phyloP scores from a whole-genome alignment of 345 rosid genomes.

The Syzygium jambos region DNA sequence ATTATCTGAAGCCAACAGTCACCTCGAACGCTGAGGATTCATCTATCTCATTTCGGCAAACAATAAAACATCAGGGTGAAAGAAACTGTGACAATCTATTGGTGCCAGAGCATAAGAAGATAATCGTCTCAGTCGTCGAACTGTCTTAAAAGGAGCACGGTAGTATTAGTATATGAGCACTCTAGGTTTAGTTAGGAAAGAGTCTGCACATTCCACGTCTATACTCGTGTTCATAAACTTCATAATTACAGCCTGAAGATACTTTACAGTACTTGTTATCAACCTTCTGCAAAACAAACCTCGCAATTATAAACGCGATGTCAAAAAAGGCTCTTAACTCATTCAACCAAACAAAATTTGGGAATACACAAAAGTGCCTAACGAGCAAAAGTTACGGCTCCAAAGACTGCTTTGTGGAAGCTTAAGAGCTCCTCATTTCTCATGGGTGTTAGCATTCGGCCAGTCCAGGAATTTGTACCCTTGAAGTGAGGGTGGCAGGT shows the following conservation, averaged over 20 bases:
- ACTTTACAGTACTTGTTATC: not conserved
- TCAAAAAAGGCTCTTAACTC: not conserved
- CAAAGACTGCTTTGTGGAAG: not conserved
- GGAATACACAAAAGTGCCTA: not conserved
- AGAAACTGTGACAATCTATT: not conserved
- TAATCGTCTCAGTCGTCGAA: not conserved
- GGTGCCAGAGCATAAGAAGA: not conserved
- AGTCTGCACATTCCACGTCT: not conserved
- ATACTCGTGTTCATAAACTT: not conserved
- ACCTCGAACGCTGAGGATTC: not conserved
- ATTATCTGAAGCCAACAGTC: not conserved
- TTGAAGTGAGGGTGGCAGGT: constrained; percentile 54
- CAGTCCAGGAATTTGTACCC: constrained; percentile 70
- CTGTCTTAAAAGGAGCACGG: not conserved
- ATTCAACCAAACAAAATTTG: not conserved
- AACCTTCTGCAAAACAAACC: not conserved
- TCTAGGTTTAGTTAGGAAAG: not conserved
- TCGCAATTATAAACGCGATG: not conserved
- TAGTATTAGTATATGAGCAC: not conserved
- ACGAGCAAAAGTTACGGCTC: not conserved
- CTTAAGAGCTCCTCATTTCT: constrained; percentile 5
- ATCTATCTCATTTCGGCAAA: not conserved
- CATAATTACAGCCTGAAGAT: not conserved
- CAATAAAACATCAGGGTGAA: not conserved
- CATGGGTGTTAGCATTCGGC: constrained; percentile 18